Base-by-base conservation (phyloP, 305 asterid genomes). In the Plantago lanceolata region DNA sequence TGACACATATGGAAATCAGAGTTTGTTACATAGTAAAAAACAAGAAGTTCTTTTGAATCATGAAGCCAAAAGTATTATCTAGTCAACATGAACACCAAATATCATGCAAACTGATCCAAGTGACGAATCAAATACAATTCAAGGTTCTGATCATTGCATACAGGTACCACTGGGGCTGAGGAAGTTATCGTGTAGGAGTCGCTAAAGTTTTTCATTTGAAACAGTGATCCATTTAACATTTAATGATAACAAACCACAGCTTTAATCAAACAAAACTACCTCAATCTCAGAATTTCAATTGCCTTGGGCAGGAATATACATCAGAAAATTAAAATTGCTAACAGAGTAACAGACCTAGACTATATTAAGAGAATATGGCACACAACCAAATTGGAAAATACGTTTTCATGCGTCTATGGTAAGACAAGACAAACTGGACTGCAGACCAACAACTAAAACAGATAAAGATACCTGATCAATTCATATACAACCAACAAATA, bases 391-490 rank as follows among this genome's bases (percentile, higher is more conserved):
- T 54, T 37, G 24, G 28, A 54, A 54, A 8, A 54, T 19, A 6
- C 4, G 19, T 54, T 54, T 3, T 12, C 2, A 9, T 9, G 45
- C 15, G 11, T 3, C 14, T 40, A 40, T 12, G 2, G n/a, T 15
- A 55, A 26, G 19, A 55, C 60, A 55, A 40, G 2, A 40, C 45
- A 40, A 40, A 11, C 20, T 28, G 43, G 9, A 26, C 24, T 28
- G 17, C 9, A 55, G 17, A 28, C 14, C 31, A 29, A 28, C 3
- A 19, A 26, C 12, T 29, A 18, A 56, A 56, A 28, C 6, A 45
- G n/a, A 26, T 29, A 29, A 16, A 56, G 24, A 55, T 33, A 52
- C 63, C 65, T 45, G 67, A 66, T 48, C 13, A 49, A 65, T 56
- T 59, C 8, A 19, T 40, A 44, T 43, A 47, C 56, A 37, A 21